Evolutionary conservation across 208 protist genomes (phyloP).

Genomic region (Leishmania gerbilli): DNA sequence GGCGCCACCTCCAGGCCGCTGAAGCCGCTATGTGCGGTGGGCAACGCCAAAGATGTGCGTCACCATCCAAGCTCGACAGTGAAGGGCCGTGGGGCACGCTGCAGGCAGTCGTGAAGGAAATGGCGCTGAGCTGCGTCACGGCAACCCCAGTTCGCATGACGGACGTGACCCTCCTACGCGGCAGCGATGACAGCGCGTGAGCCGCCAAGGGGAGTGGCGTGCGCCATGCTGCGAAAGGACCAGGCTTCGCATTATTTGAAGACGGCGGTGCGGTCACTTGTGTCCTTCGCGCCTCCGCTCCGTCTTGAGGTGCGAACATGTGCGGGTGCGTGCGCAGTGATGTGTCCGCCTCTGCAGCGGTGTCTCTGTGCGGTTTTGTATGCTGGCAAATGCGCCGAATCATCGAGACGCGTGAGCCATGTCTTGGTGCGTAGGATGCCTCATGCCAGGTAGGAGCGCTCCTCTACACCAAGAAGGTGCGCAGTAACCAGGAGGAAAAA

Average conservation of each 20-base stretch:
- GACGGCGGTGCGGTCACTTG: not conserved
- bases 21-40: not conserved
- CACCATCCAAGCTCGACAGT: not conserved
- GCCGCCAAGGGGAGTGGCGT: too few relatives aligned
- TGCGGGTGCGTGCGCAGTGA: not conserved
- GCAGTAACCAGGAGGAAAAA: not conserved
- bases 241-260: not conserved
- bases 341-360: not conserved
- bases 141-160: constrained; percentile 31
- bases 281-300: not conserved
- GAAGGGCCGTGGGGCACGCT: constrained; percentile 16
- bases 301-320: not conserved
- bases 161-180: constrained; percentile 25
- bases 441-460: not conserved
- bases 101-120: constrained; percentile 25
- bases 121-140: constrained; percentile 32
- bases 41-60: not conserved
- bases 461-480: not conserved
- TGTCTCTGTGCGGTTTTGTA: not conserved
- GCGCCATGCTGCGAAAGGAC: not conserved
- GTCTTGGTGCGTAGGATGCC: not conserved
- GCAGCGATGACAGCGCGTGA: constrained; percentile 1
- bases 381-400: not conserved
- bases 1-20: constrained; percentile 30
- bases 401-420: not conserved